Evolutionary conservation across 176 grass and related monocot genomes (phyloP).

Genomic region (Phoenix roebelenii): DNA sequence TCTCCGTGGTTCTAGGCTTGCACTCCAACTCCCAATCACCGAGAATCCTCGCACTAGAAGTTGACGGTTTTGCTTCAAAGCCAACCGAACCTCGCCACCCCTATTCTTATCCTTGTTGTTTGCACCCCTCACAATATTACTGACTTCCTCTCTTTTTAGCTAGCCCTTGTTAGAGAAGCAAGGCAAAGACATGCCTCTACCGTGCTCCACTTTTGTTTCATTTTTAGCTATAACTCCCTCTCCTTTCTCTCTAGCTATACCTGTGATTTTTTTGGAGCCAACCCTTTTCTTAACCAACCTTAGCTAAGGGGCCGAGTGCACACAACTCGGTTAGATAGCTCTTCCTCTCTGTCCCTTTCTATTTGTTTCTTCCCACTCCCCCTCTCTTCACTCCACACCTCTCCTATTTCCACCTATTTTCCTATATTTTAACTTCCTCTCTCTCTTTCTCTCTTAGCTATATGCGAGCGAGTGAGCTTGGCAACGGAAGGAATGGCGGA

Average conservation of each 20-base stretch:
- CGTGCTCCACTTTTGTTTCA: neutral
- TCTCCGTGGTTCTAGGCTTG: neutral
- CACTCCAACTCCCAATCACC: neutral
- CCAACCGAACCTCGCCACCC: neutral
- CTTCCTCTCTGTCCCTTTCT: neutral
- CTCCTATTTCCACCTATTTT: constrained; percentile 22
- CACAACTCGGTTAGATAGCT: neutral
- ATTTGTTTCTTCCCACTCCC: neutral
- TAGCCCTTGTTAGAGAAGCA: neutral
- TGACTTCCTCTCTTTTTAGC: too few relatives aligned
- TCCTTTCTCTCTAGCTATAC: too few relatives aligned
- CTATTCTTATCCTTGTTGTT: neutral
- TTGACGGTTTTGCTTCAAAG: neutral
- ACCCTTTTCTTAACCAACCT: neutral
- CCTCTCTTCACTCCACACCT: constrained; percentile 25
- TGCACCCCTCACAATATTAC: neutral
- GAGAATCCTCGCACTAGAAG: too few relatives aligned
- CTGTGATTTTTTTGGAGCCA: neutral
- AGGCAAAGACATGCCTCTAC: neutral
- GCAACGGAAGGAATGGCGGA: too few relatives aligned
- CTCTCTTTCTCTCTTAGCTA: too few relatives aligned
- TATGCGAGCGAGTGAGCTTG: too few relatives aligned
- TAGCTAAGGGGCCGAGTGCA: neutral
- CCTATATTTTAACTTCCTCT: constrained; percentile 1
- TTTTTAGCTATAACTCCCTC: too few relatives aligned